Evolutionary conservation across 2,329 filamentous ascomycete species (phyloP).

Genomic region (Cryoendolithus antarcticus): DNA sequence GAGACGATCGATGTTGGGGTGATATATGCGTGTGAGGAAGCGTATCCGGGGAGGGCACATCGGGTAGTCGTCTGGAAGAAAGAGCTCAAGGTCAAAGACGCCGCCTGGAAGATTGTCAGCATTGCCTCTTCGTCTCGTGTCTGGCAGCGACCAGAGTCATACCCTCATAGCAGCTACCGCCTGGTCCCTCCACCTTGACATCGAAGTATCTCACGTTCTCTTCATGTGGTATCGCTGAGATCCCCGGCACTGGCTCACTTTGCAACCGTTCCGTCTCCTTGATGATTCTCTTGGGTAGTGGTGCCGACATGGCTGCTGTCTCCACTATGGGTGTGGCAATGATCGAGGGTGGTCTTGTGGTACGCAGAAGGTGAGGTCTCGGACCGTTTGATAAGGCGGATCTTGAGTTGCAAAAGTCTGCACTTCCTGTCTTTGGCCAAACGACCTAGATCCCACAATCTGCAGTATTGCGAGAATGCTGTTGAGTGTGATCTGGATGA

Average conservation of each 20-base stretch:
- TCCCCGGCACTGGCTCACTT: slow-evolving; percentile 91
- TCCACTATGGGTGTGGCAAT: no score
- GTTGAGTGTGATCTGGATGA: no score
- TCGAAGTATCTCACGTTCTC: slow-evolving; percentile 98
- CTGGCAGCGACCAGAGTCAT: slow-evolving; percentile 12
- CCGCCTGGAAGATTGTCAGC: slow-evolving; percentile 41
- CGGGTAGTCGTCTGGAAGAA: slow-evolving; percentile 95
- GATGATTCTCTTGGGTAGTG: slow-evolving; percentile 84
- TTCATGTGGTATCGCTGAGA: slow-evolving; percentile 89
- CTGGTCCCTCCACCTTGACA: slow-evolving; percentile 86
- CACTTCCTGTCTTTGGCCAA: no score
- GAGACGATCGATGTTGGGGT: slow-evolving; percentile 96
- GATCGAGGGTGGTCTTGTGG: no score
- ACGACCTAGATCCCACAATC: no score
- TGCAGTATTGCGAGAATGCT: no score
- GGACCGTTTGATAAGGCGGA: no score
- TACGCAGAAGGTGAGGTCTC: no score
- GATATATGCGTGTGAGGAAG: slow-evolving; percentile 98
- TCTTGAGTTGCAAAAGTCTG: no score
- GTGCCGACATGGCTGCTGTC: slow-evolving; percentile 39
- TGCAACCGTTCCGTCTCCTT: slow-evolving; percentile 98
- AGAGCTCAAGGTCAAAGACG: slow-evolving; percentile 92
- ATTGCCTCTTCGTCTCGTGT: slow-evolving; percentile 5
- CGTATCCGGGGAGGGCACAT: slow-evolving; percentile 99
- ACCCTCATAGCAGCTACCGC: slow-evolving; percentile 93